Evolutionary conservation across 129 eudicot genomes (phyloP).

Genomic region (Pulicaria dysenterica): DNA sequence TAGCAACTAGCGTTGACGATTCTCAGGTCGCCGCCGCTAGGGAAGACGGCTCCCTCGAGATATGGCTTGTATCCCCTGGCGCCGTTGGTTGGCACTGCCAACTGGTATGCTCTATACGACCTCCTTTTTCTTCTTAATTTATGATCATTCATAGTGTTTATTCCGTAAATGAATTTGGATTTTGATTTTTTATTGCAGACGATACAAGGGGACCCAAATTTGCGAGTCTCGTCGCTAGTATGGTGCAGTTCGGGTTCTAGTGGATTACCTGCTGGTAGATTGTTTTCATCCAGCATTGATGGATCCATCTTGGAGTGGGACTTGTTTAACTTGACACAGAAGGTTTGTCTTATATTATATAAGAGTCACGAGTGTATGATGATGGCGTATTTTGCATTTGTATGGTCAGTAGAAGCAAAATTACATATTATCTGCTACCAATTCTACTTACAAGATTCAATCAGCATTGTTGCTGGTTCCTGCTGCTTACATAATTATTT

Average conservation of each 20-base stretch:
- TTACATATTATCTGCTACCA: not conserved
- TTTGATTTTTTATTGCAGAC: conserved; percentile 48
- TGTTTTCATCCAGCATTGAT: conserved; percentile 88
- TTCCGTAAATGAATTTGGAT: not conserved
- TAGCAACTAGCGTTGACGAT: conserved; percentile 83
- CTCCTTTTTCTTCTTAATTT: not conserved
- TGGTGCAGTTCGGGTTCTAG: conserved; percentile 69
- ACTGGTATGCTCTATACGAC: conserved; percentile 42
- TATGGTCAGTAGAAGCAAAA: not conserved
- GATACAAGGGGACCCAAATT: conserved; percentile 69
- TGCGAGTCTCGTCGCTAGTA: conserved; percentile 71
- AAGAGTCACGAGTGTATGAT: not conserved
- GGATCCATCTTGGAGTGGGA: conserved; percentile 94
- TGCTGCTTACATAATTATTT: not conserved
- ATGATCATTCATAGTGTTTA: not conserved
- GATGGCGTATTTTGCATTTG: not conserved
- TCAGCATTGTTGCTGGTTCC: not conserved
- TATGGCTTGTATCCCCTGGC: conserved; percentile 99
- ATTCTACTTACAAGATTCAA: not conserved
- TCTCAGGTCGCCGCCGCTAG: conserved; percentile 95
- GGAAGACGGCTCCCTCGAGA: conserved; percentile 82
- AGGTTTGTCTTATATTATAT: conserved; percentile 38
- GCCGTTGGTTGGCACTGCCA: conserved; percentile 96
- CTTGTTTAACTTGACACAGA: conserved; percentile 59
- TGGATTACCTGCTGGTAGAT: conserved; percentile 44